Evolutionary conservation across 140 eudicot species (phyloP).

Genomic region (Cichorium intybus): DNA sequence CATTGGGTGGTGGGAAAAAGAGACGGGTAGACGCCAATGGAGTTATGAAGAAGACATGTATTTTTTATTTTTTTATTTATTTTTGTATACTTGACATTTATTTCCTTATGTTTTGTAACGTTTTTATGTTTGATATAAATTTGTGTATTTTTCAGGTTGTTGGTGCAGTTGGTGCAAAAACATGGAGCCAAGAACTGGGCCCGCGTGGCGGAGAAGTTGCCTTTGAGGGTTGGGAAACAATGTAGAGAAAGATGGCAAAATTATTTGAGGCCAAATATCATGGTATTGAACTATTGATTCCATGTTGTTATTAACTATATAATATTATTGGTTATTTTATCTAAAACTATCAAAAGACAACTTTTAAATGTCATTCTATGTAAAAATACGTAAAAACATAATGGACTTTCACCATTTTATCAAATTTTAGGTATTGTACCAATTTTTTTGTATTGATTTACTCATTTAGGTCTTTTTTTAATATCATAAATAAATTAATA

Average conservation of each 20-base stretch:
- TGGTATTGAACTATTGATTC: slow-evolving; percentile 30
- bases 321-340: neutral
- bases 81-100: slow-evolving; percentile 1
- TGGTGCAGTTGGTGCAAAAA: slow-evolving; percentile 26
- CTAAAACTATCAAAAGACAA: too few relatives aligned
- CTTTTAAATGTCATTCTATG: too few relatives aligned
- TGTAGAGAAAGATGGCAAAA: slow-evolving; percentile 45
- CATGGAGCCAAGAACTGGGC: slow-evolving; percentile 30
- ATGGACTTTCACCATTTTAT: too few relatives aligned
- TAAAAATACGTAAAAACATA: too few relatives aligned
- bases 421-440: too few relatives aligned
- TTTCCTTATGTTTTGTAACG: neutral
- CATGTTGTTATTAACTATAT: neutral
- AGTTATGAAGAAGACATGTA: slow-evolving; percentile 37
- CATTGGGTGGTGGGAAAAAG: neutral
- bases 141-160: slow-evolving; percentile 18
- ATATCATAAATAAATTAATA: too few relatives aligned
- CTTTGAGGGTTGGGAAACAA: slow-evolving; percentile 29
- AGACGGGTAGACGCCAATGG: slow-evolving; percentile 26
- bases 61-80: neutral
- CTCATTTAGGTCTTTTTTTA: too few relatives aligned
- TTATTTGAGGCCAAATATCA: slow-evolving; percentile 28
- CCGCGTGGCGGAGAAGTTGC: slow-evolving; percentile 26
- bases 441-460: too few relatives aligned
- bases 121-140: neutral